phyloP scores from a whole-genome alignment of 2,329 filamentous ascomycete species.

The Xylariaceae sp. region DNA sequence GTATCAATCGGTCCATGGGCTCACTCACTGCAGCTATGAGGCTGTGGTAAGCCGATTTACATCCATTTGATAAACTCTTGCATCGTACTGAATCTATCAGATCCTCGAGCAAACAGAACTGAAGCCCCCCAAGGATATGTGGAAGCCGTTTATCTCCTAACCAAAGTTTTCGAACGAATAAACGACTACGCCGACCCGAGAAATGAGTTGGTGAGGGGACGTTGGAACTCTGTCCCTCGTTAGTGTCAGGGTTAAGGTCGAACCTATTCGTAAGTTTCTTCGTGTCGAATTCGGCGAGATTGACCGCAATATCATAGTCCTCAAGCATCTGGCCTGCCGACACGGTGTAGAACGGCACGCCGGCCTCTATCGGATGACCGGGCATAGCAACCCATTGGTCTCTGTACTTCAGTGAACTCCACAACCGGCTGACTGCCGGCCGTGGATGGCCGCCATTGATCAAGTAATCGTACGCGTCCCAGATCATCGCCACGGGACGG shows the following conservation, averaged over 20 bases:
- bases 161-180: constrained; percentile 18
- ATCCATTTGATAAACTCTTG: no score
- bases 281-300: constrained; percentile 12
- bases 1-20: no score
- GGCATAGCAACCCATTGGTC: constrained; percentile 14
- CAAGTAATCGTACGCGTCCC: constrained; percentile 16
- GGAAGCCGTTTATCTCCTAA: no score
- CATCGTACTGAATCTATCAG: no score
- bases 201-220: constrained; percentile 7
- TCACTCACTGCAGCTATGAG: no score
- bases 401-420: constrained; percentile 12
- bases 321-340: constrained; percentile 16
- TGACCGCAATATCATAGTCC: constrained; percentile 11
- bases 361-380: constrained; percentile 7
- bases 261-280: constrained; percentile 8
- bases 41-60: no score
- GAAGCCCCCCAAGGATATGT: no score
- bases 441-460: not conserved
- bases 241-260: constrained; percentile 9
- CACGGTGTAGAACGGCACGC: constrained; percentile 13
- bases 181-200: not conserved
- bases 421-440: constrained; percentile 11
- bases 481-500: constrained; percentile 20
- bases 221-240: not conserved
- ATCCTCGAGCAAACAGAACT: no score